These are phyloP conservation scores for Hanseniaspora taiwanica DNA, from an alignment of 805 yeast genomes.

Conservation along the genomic window DNA sequence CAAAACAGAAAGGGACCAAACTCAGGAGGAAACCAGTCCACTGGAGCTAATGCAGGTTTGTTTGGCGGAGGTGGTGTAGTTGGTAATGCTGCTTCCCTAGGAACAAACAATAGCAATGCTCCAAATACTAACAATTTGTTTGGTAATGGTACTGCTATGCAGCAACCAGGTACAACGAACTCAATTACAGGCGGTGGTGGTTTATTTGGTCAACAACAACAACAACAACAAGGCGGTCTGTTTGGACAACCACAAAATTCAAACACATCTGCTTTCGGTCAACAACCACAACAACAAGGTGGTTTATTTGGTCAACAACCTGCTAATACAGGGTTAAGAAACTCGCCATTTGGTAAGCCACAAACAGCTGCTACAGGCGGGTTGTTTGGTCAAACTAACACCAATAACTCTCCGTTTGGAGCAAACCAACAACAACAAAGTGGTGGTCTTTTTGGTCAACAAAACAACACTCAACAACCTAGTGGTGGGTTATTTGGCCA, in stretches of 20 bases:
- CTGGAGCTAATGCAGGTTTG: slow-evolving; percentile 8
- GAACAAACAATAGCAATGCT: not conserved
- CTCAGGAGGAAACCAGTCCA: slow-evolving; percentile 20
- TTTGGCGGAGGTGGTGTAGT: slow-evolving; percentile 5
- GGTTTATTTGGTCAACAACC: slow-evolving; percentile 29
- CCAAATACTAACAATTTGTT: slow-evolving; percentile 7
- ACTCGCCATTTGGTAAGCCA: slow-evolving; percentile 24
- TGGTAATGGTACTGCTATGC: slow-evolving; percentile 16
- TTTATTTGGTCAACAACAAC: slow-evolving; percentile 14
- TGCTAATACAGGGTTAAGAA: slow-evolving; percentile 20
- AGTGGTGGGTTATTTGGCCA: slow-evolving; percentile 28
- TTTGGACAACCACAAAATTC: slow-evolving; percentile 24
- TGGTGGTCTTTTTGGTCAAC: slow-evolving; percentile 29
- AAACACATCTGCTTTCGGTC: slow-evolving; percentile 19
- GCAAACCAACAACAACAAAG: slow-evolving; percentile 13
- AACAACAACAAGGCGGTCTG: slow-evolving; percentile 8
- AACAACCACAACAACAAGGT: slow-evolving; percentile 14
- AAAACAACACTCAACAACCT: slow-evolving; percentile 16
- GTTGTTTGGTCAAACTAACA: slow-evolving; percentile 19
- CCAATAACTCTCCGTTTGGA: slow-evolving; percentile 9
- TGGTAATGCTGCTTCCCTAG: slow-evolving; percentile 4
- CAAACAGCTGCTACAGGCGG: slow-evolving; percentile 24
- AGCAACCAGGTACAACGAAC: slow-evolving; percentile 12
- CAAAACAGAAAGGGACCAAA: slow-evolving; percentile 32
- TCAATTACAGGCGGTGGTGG: slow-evolving; percentile 18